Base-by-base conservation (phyloP, 176 grass and related monocot species). In the Lolium rigidum region DNA sequence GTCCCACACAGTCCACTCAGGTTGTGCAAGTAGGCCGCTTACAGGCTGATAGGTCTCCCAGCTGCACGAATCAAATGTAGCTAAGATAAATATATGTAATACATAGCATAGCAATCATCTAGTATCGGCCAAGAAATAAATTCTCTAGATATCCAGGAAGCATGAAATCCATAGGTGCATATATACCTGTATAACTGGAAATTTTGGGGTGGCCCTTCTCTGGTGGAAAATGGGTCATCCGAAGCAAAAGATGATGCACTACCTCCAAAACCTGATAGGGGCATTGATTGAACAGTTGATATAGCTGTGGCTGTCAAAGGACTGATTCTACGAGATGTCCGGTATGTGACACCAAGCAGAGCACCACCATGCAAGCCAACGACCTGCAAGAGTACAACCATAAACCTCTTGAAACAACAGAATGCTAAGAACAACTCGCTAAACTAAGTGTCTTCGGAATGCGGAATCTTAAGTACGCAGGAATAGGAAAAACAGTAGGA, bases 41-140 rank as follows among this genome's bases (percentile, higher is more conserved):
- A 99, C 94, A 80, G 97, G 92, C 76, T 96, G 97, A 81, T 92
- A 99, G 52, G 92, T 99, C 82, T 99, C 97, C 97, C 97, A 99
- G 85, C 97, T 99, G 93, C 88, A 92, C 50, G 60, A 87, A 77
- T 21, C 17, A 87, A 79, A 91, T 76, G 13, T 25, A 55, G 49
- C 12, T 70, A 83, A 11, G 16, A 51, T 59, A 28, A 56, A 31
- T 46, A 35, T 14, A 74, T 50, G 24, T 6, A 84, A 24, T 38
- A n/a, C 20, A 60, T 73, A 83, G 70, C 71, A 61, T 73, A 4
- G 57, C 39, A 51, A 61, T n/a, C 24, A 61, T 15, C 44, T 16
- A 28, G 43, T 52, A 79, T 63, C 28, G 20, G 31, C 9, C 37
- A 73, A 71, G 15, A 86, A 72, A 44, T 52, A 39, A 90, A 87